Percentiles rank a stretch among this genome's conserved stretches.
These are phyloP conservation scores for Lentinus brumalis DNA, from an alignment of 768 basidiomycete species.

Conservation along the genomic window DNA sequence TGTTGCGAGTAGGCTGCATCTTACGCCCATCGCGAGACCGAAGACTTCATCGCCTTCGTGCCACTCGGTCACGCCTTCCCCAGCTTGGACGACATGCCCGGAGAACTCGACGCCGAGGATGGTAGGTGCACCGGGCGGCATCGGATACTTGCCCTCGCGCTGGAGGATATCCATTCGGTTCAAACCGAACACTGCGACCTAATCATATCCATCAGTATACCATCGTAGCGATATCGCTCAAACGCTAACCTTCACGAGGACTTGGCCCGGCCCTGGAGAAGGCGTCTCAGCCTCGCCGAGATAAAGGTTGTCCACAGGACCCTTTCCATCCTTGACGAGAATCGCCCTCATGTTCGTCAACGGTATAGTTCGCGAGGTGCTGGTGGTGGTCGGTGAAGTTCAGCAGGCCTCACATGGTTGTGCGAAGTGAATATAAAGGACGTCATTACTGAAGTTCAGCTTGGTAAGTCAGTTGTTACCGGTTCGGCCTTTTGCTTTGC, in stretches of 20 bases:
- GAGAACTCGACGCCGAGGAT: conserved; percentile 91
- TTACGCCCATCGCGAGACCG: conserved; percentile 79
- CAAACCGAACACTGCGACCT: conserved; percentile 85
- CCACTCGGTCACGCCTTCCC: conserved; percentile 37
- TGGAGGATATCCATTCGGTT: conserved; percentile 86
- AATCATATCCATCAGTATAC: neutral
- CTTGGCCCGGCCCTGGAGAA: conserved; percentile 53
- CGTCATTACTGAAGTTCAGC: too few species aligned
- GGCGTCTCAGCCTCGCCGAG: conserved; percentile 74
- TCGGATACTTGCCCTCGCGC: conserved; percentile 71
- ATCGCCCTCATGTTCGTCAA: conserved; percentile 67
- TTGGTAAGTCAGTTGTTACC: neutral
- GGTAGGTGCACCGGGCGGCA: conserved; percentile 71
- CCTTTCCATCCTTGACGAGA: conserved; percentile 73
- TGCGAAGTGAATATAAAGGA: neutral
- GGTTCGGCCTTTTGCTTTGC: neutral
- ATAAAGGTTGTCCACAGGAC: conserved; percentile 76
- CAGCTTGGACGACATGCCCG: conserved; percentile 52
- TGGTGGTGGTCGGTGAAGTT: neutral
- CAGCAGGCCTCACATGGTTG: neutral
- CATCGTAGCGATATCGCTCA: neutral
- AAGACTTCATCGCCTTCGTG: conserved; percentile 81
- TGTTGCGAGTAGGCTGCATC: conserved; percentile 23
- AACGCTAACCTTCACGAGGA: conserved; percentile 71
- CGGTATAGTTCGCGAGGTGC: neutral